phyloP scores from a whole-genome alignment of 352 stramenopile genomes.

The Phytophthora ramorum region DNA sequence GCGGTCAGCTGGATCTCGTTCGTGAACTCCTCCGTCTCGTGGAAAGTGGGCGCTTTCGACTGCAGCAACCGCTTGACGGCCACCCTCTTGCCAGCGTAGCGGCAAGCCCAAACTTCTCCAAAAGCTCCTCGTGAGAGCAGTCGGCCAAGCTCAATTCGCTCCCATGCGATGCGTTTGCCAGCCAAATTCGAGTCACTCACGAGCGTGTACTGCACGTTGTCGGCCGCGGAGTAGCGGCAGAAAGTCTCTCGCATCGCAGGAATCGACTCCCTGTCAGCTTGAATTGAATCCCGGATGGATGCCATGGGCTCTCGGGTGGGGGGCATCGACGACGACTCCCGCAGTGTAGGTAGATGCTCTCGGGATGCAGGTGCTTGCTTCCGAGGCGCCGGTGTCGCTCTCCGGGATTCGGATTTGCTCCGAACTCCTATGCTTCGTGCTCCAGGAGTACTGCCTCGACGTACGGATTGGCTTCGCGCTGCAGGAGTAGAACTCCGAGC shows the following conservation, averaged over 20 bases:
- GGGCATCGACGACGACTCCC: slow-evolving; percentile 25
- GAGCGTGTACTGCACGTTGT: slow-evolving; percentile 42
- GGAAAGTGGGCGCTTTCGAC: slow-evolving; percentile 44
- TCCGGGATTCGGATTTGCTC: slow-evolving; percentile 6
- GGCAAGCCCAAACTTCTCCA: slow-evolving; percentile 63
- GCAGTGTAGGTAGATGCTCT: slow-evolving; percentile 30
- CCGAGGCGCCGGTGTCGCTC: background rate
- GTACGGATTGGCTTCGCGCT: slow-evolving; percentile 15
- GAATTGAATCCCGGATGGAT: slow-evolving; percentile 33
- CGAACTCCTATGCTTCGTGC: background rate
- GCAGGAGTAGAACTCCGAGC: slow-evolving; percentile 4
- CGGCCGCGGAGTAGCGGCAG: slow-evolving; percentile 28
- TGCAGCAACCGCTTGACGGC: slow-evolving; percentile 62
- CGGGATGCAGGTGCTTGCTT: background rate
- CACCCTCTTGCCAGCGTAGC: slow-evolving; percentile 44
- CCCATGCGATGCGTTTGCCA: slow-evolving; percentile 44
- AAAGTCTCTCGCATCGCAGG: slow-evolving; percentile 37
- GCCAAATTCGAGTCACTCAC: slow-evolving; percentile 45
- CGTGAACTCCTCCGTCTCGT: slow-evolving; percentile 52
- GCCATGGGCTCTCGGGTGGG: slow-evolving; percentile 15
- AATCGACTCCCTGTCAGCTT: slow-evolving; percentile 30
- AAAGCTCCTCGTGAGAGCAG: slow-evolving; percentile 54
- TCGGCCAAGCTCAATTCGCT: slow-evolving; percentile 48
- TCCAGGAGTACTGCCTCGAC: slow-evolving; percentile 4
- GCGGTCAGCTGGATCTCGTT: slow-evolving; percentile 60